phyloP scores from a whole-genome alignment of 2,329 filamentous ascomycete genomes.

The Diaporthe ampelina region DNA sequence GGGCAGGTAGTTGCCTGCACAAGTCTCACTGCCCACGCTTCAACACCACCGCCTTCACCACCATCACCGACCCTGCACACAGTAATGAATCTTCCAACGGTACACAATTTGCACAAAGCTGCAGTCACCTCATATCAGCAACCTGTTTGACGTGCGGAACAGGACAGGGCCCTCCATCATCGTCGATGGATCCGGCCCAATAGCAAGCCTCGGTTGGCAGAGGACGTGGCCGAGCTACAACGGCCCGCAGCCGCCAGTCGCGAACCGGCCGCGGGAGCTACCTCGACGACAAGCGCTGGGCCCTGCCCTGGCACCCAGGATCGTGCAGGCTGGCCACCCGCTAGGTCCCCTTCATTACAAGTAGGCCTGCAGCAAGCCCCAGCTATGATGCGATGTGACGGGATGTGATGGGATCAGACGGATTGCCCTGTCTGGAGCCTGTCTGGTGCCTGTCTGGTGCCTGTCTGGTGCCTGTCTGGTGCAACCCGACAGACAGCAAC shows the following conservation, averaged over 20 bases:
- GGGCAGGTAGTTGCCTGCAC: not conserved
- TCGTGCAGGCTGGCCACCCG: slow-evolving; percentile 18
- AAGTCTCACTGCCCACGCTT: not conserved
- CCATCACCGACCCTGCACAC: no score
- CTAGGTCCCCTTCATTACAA: slow-evolving; percentile 29
- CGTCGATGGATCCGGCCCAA: slow-evolving; percentile 5
- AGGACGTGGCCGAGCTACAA: not conserved
- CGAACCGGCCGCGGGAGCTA: slow-evolving; percentile 25
- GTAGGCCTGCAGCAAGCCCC: slow-evolving; percentile 15
- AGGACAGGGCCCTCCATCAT: not conserved
- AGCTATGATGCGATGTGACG: slow-evolving; percentile 29
- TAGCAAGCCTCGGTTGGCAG: not conserved
- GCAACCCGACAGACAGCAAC: not conserved
- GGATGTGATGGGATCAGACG: slow-evolving; percentile 19
- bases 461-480: slow-evolving; percentile 4
- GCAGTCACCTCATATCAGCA: no score
- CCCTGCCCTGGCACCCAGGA: slow-evolving; percentile 7
- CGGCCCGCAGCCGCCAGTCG: slow-evolving; percentile 25
- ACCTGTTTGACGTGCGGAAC: not conserved
- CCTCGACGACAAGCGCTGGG: slow-evolving; percentile 22
- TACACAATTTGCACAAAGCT: no score
- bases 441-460: slow-evolving; percentile 11
- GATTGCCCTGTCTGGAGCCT: slow-evolving; percentile 16
- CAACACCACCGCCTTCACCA: not conserved
- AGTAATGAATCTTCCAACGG: no score